Conservation (phyloP, 805 yeast genomes). For the Gaillardinia entomophila region DNA sequence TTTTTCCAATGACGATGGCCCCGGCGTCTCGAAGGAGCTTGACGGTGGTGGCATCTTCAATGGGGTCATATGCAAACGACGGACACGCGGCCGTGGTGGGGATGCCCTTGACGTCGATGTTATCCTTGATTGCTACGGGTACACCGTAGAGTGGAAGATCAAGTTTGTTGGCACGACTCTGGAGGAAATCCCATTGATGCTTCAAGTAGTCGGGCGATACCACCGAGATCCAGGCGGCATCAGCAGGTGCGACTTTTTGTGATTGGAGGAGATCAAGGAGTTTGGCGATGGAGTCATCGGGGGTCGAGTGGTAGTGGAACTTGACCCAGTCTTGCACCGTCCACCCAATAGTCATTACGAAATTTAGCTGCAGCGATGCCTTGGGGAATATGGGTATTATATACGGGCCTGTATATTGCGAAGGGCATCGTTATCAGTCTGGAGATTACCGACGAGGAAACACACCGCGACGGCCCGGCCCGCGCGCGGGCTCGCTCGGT, state of each 20-base stretch:
- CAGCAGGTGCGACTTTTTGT: slow-evolving; percentile 44
- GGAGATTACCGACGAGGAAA: too few species aligned
- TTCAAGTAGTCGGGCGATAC: slow-evolving; percentile 55
- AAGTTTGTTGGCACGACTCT: slow-evolving; percentile 51
- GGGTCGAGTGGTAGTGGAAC: slow-evolving; percentile 59
- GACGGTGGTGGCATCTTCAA: slow-evolving; percentile 72
- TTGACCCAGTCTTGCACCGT: slow-evolving; percentile 71
- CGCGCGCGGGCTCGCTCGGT: too few species aligned
- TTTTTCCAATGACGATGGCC: slow-evolving; percentile 89
- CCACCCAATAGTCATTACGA: slow-evolving; percentile 57
- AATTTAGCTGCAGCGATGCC: too few species aligned
- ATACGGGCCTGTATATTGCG: too few species aligned
- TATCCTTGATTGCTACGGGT: slow-evolving; percentile 92
- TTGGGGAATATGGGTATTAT: too few species aligned
- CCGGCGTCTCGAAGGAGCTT: slow-evolving; percentile 75
- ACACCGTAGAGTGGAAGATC: slow-evolving; percentile 79
- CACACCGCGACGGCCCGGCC: too few species aligned
- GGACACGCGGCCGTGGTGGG: slow-evolving; percentile 97
- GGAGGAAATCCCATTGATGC: slow-evolving; percentile 76
- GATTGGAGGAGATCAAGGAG: slow-evolving; percentile 42
- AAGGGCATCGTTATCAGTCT: too few species aligned
- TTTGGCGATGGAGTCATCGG: slow-evolving; percentile 51
- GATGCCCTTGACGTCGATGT: slow-evolving; percentile 79
- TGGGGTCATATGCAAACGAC: slow-evolving; percentile 63
- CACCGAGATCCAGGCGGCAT: slow-evolving; percentile 91